phyloP scores from a whole-genome alignment of 1,284 basidiomycete genomes.

The Tilletiaria anomala region DNA sequence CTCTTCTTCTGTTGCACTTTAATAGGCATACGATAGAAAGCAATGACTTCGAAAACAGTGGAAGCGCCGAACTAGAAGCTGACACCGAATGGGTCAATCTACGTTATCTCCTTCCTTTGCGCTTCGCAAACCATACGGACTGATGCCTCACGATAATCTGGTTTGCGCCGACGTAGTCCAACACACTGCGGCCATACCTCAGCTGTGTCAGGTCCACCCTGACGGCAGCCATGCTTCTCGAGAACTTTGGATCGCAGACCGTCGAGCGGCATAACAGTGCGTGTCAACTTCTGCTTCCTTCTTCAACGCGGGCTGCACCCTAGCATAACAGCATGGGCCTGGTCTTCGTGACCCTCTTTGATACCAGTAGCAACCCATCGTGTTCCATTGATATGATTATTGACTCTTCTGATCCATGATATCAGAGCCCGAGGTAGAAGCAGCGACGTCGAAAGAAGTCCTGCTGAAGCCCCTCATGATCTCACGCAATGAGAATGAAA shows the following conservation, averaged over 20 bases:
- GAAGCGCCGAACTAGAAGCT: too few relatives aligned
- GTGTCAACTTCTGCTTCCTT: not conserved
- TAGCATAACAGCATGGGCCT: not conserved
- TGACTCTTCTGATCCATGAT: too few relatives aligned
- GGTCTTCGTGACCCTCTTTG: slow-evolving; percentile 1
- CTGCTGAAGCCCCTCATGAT: slow-evolving; percentile 82
- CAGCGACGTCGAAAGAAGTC: slow-evolving; percentile 47
- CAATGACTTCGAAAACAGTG: too few relatives aligned
- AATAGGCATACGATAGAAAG: too few relatives aligned
- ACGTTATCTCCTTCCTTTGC: too few relatives aligned
- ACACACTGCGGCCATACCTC: slow-evolving; percentile 78
- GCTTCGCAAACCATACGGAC: too few relatives aligned
- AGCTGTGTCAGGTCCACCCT: slow-evolving; percentile 86
- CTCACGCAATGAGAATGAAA: slow-evolving; percentile 89
- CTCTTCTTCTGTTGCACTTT: too few relatives aligned
- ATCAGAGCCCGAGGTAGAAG: slow-evolving; percentile 55
- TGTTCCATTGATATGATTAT: too few relatives aligned
- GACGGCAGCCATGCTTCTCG: slow-evolving; percentile 88
- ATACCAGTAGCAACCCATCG: too few relatives aligned
- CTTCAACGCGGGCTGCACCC: not conserved
- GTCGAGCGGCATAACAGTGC: slow-evolving; percentile 90
- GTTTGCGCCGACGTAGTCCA: too few relatives aligned
- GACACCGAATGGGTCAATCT: too few relatives aligned
- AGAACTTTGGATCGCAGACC: slow-evolving; percentile 96
- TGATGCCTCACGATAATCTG: too few relatives aligned